Base-by-base conservation (phyloP, 495 filamentous ascomycete species). In the Podospora bellae-mahoneyi region DNA sequence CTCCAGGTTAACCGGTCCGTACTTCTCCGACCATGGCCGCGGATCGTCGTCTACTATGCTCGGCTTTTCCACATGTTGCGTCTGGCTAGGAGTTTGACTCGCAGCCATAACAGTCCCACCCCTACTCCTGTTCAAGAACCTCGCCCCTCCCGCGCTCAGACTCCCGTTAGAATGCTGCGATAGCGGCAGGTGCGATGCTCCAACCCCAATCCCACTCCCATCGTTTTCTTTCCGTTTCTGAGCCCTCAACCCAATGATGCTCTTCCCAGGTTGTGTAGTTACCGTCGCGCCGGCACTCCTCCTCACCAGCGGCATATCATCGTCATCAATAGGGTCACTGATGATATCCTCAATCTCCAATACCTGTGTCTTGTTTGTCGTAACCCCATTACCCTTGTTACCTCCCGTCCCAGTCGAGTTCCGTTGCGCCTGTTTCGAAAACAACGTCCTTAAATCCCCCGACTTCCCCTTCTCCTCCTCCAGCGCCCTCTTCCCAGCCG, bases 1-100 rank as follows among this genome's bases (percentile, higher is more conserved):
- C 32, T 89, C 87, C n/a, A 96, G 68, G 68, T 84, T 86, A 1
- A 74, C 68, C 0, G 96, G 96, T 2, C 83, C 86, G 75, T 91
- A 98, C 72, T 87, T 86, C 71, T 97, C 92, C 18, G 90, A 88
- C 96, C 96, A 99, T 1, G 96, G 93, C 72, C 89, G 78, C 54
- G 78, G 70, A 57, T 85, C 84, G 7, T 69, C 23, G 69, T 71
- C 28, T 4, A 66, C 15, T 5, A 53, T 19, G 16, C 62, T 32
- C 2, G 59, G 30, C 23, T 62, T 60, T 26, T 39, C 54, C 15
- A 32, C 15, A 20, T 62, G 64, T 10, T 62, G 64, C 10, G 57
- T 1, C 48, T 34, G 60, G 23, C 2, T 10, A 2, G 1, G 39
- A 48, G 9, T 48, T 48, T 48, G 39, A 16, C 39, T 48, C 39